Percentiles rank a stretch among this genome's conserved stretches.
Conservation (phyloP, 148 eudicot genomes). For the Pharnaceum exiguum region DNA sequence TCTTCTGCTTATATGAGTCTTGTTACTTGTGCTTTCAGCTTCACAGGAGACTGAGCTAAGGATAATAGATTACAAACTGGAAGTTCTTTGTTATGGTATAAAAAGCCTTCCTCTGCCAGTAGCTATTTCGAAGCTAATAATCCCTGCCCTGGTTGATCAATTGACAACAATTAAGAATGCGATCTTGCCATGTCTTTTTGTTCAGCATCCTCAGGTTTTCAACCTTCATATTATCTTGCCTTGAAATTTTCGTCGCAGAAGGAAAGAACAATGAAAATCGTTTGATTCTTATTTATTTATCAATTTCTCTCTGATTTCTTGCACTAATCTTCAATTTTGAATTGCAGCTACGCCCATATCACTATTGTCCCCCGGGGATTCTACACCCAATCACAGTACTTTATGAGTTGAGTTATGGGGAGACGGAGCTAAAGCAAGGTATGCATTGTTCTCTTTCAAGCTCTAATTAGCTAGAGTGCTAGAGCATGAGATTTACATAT, state of each 20-base stretch:
- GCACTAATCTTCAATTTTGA: conserved; percentile 9
- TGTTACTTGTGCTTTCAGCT: conserved; percentile 61
- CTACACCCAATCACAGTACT: conserved; percentile 70
- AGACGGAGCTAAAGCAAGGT: conserved; percentile 94
- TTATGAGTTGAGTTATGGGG: conserved; percentile 83
- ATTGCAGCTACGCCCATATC: conserved; percentile 76
- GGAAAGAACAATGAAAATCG: not conserved
- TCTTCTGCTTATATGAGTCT: not conserved
- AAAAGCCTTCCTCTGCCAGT: conserved; percentile 61
- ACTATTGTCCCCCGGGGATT: conserved; percentile 83
- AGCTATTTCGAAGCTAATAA: conserved; percentile 61
- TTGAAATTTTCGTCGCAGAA: not conserved
- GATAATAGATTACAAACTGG: conserved; percentile 63
- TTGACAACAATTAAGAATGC: conserved; percentile 52
- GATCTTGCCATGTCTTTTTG: conserved; percentile 38
- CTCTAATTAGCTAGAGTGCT: not conserved
- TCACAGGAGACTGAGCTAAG: conserved; percentile 49
- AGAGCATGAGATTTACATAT: too few relatives aligned
- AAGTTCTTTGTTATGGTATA: conserved; percentile 76
- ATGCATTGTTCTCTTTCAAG: conserved; percentile 1
- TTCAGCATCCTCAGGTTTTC: conserved; percentile 58
- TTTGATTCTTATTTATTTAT: not conserved
- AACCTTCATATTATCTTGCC: not conserved
- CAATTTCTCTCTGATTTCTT: not conserved
- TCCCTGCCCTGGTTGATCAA: conserved; percentile 85